phyloP scores from a whole-genome alignment of 2,329 filamentous ascomycete species.

The Camillea tinctor region DNA sequence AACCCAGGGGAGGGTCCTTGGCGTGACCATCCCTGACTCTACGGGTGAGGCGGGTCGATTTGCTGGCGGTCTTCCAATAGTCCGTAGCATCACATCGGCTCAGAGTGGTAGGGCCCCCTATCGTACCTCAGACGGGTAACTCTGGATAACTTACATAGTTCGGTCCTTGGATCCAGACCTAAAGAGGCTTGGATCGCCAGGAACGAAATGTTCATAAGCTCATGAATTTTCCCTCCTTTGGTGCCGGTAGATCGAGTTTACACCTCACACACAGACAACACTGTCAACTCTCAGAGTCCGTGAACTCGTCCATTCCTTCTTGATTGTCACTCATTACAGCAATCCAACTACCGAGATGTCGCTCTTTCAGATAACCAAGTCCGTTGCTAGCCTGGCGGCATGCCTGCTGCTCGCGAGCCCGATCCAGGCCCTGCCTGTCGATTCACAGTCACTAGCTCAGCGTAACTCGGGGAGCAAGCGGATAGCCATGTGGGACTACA shows the following conservation, averaged over 20 bases:
- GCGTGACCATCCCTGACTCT: background rate
- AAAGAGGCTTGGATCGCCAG: background rate
- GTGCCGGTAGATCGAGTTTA: background rate
- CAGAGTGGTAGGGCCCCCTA: background rate
- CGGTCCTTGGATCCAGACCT: too few species aligned
- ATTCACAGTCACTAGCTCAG: constrained; percentile 3
- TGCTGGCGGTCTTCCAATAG: background rate
- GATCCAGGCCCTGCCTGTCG: constrained; percentile 8
- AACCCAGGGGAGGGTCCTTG: background rate
- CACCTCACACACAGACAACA: background rate
- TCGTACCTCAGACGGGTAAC: background rate
- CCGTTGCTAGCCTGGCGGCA: constrained; percentile 11
- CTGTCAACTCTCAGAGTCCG: background rate
- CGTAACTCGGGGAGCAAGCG: constrained; percentile 13
- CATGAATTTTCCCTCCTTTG: background rate
- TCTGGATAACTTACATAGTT: background rate
- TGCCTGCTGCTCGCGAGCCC: constrained; percentile 9
- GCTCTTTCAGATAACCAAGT: constrained; percentile 6
- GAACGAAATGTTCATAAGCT: background rate
- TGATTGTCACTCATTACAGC: background rate
- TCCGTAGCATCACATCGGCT: background rate
- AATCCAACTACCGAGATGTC: constrained; percentile 3
- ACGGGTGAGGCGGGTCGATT: background rate
- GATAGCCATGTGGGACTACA: constrained; percentile 21
- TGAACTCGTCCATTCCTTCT: constrained; percentile 11